Evolutionary conservation across 495 filamentous ascomycete genomes (phyloP).

Genomic region (Monascus purpureus): DNA sequence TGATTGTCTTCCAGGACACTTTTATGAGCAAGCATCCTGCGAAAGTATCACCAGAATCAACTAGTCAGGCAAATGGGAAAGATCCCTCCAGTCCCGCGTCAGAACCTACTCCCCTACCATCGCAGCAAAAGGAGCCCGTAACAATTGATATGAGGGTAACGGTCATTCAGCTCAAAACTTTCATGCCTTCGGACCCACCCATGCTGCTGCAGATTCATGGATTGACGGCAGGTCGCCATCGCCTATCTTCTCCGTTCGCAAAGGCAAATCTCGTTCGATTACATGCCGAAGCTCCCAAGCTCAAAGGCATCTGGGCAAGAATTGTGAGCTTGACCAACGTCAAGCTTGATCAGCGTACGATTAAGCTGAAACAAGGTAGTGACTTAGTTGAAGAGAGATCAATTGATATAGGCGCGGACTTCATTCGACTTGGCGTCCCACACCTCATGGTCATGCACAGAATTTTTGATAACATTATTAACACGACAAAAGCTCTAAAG

Average conservation of each 20-base stretch:
- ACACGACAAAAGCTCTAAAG: slow-evolving; percentile 71
- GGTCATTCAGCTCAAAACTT: slow-evolving; percentile 76
- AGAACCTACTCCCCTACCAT: slow-evolving; percentile 16
- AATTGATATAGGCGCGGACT: slow-evolving; percentile 72
- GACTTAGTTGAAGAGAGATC: slow-evolving; percentile 59
- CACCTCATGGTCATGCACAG: slow-evolving; percentile 85
- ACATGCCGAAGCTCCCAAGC: slow-evolving; percentile 72
- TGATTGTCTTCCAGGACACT: slow-evolving; percentile 58
- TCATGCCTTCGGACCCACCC: slow-evolving; percentile 71
- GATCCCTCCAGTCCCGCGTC: slow-evolving; percentile 9
- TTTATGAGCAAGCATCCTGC: slow-evolving; percentile 38
- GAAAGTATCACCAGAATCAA: neutral
- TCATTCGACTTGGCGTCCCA: slow-evolving; percentile 79
- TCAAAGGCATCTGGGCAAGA: slow-evolving; percentile 71
- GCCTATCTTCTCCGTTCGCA: slow-evolving; percentile 70
- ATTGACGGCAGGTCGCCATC: slow-evolving; percentile 66
- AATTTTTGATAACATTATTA: slow-evolving; percentile 83
- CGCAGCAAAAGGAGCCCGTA: slow-evolving; percentile 47
- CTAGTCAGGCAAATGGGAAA: slow-evolving; percentile 4
- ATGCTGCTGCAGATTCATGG: slow-evolving; percentile 82
- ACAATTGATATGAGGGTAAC: slow-evolving; percentile 65
- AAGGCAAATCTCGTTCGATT: slow-evolving; percentile 62
- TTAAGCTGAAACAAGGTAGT: slow-evolving; percentile 48
- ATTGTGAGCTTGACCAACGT: slow-evolving; percentile 69
- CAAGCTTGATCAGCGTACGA: slow-evolving; percentile 65